These are phyloP conservation scores for Colletotrichum nymphaeae DNA, from an alignment of 2,329 filamentous ascomycete genomes.

Conservation along the genomic window DNA sequence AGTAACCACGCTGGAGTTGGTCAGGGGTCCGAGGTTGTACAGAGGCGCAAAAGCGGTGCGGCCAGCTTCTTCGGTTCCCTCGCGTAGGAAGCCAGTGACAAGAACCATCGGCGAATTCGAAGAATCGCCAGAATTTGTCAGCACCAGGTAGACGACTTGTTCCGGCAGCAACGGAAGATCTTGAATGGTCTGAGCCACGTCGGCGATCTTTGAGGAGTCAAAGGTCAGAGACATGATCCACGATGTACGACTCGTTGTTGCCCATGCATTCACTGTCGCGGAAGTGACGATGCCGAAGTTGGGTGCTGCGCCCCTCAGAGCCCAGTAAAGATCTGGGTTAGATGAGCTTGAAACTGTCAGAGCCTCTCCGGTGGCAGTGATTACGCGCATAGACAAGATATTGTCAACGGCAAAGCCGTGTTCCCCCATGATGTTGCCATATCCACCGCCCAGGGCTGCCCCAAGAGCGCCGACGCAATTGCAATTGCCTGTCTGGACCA, in stretches of 20 bases:
- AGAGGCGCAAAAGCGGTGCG: constrained; percentile 48
- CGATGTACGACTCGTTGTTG: constrained; percentile 38
- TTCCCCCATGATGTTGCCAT: constrained; percentile 35
- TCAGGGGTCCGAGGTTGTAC: constrained; percentile 45
- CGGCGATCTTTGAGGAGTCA: constrained; percentile 40
- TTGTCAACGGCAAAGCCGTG: constrained; percentile 44
- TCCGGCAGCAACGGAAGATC: constrained; percentile 47
- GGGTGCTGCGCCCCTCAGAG: constrained; percentile 59
- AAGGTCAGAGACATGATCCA: constrained; percentile 42
- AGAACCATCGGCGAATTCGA: constrained; percentile 41
- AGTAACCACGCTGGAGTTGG: constrained; percentile 41
- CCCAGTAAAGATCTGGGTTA: constrained; percentile 58
- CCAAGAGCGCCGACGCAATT: constrained; percentile 42
- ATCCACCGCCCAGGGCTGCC: constrained; percentile 37
- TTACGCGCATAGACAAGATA: constrained; percentile 44
- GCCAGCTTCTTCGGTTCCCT: constrained; percentile 46
- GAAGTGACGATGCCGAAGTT: constrained; percentile 62
- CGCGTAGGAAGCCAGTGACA: constrained; percentile 43
- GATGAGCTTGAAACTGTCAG: constrained; percentile 40
- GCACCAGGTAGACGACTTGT: constrained; percentile 49
- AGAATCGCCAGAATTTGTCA: constrained; percentile 38
- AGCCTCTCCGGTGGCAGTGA: constrained; percentile 42
- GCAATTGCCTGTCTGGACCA: constrained; percentile 40
- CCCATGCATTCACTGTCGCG: constrained; percentile 53
- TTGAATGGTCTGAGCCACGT: constrained; percentile 49